Evolutionary conservation across 345 rosid genomes (phyloP).

Genomic region (Syzygium aromaticum): DNA sequence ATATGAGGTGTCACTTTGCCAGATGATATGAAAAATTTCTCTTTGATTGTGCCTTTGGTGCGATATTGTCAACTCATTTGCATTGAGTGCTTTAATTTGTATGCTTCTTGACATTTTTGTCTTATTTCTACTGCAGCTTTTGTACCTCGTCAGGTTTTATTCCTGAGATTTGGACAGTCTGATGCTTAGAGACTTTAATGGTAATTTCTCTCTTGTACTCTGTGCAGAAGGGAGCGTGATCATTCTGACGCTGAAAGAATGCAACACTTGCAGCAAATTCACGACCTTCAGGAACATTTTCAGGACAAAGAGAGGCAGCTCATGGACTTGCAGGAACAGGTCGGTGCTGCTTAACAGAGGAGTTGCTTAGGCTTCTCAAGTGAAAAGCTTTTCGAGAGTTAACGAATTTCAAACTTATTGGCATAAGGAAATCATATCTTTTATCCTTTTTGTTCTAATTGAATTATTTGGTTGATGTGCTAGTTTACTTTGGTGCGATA

Average conservation of each 20-base stretch:
- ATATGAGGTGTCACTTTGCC: neutral
- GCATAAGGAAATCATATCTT: neutral
- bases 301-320: conserved; percentile 90
- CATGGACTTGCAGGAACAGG: conserved; percentile 92
- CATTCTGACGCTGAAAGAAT: conserved; percentile 93
- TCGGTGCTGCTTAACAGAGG: conserved; percentile 9
- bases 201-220: conserved; percentile 2
- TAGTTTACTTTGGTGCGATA: neutral
- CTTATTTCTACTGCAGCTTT: neutral
- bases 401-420: neutral
- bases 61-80: neutral
- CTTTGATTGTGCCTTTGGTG: neutral
- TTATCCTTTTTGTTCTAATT: neutral
- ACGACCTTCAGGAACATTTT: conserved; percentile 79
- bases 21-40: neutral
- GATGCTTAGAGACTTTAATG: neutral
- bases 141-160: neutral
- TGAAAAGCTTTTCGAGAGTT: neutral
- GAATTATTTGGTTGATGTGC: neutral
- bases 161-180: neutral
- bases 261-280: conserved; percentile 69
- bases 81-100: neutral
- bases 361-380: neutral
- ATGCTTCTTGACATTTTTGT: neutral
- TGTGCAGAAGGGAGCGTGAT: conserved; percentile 92